phyloP scores from a whole-genome alignment of 306 rosid genomes.

The Vigna radiata region DNA sequence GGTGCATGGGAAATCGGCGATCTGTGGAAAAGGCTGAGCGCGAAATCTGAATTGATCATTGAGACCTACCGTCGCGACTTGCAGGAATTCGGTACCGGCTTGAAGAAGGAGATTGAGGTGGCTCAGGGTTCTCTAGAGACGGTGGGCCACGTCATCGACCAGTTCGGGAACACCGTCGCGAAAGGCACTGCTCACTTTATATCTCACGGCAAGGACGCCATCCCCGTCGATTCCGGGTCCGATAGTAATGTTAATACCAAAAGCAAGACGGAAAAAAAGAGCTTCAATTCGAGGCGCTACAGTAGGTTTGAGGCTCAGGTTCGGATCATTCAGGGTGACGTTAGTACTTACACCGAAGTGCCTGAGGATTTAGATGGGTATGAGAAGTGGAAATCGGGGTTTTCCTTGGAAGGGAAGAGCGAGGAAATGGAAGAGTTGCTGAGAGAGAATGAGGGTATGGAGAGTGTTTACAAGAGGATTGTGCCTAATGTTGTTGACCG shows the following conservation, averaged over 20 bases:
- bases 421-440: slow-evolving; percentile 62
- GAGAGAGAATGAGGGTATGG: slow-evolving; percentile 55
- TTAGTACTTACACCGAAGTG: slow-evolving; percentile 58
- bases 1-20: slow-evolving; percentile 67
- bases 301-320: slow-evolving; percentile 75
- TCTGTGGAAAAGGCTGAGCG: slow-evolving; percentile 60
- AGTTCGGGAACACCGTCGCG: slow-evolving; percentile 67
- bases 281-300: slow-evolving; percentile 58
- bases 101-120: slow-evolving; percentile 87
- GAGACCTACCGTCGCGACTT: slow-evolving; percentile 88
- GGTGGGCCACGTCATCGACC: slow-evolving; percentile 71
- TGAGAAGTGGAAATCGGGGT: slow-evolving; percentile 55
- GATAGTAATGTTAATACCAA: slow-evolving; percentile 31
- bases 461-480: slow-evolving; percentile 52
- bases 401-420: slow-evolving; percentile 57
- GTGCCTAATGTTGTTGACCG: slow-evolving; percentile 64
- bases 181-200: slow-evolving; percentile 81
- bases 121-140: slow-evolving; percentile 82
- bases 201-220: slow-evolving; percentile 70
- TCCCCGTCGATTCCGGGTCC: slow-evolving; percentile 54
- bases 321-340: slow-evolving; percentile 64
- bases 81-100: slow-evolving; percentile 76
- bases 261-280: slow-evolving; percentile 27
- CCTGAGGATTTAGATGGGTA: slow-evolving; percentile 76
- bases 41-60: slow-evolving; percentile 75